Evolutionary conservation across 768 basidiomycete species (phyloP).

Genomic region (Dioszegia aurantiaca): DNA sequence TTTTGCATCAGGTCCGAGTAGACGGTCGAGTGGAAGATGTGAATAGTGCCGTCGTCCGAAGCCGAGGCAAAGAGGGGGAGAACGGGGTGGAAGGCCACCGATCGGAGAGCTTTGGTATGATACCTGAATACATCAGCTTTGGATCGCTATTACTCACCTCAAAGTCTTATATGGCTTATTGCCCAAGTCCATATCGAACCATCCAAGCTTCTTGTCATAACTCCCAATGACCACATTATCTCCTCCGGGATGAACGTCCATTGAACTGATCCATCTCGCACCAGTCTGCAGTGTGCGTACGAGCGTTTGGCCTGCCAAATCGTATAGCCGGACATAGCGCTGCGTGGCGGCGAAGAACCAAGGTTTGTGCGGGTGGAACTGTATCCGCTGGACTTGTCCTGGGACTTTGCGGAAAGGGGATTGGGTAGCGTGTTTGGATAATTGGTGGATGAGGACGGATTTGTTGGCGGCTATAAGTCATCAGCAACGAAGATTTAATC

Average conservation of each 20-base stretch:
- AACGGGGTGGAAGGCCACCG: conserved; percentile 85
- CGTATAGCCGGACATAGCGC: conserved; percentile 91
- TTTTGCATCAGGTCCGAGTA: conserved; percentile 95
- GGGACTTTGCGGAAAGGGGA: conserved; percentile 96
- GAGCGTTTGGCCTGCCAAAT: conserved; percentile 86
- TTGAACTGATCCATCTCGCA: conserved; percentile 92
- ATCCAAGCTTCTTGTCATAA: conserved; percentile 94
- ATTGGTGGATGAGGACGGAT: conserved; percentile 91
- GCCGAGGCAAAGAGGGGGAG: conserved; percentile 95
- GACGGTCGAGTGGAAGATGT: conserved; percentile 92
- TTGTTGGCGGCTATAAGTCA: conserved; percentile 70
- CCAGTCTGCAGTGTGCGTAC: conserved; percentile 93
- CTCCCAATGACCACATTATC: conserved; percentile 97
- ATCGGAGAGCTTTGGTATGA: conserved; percentile 88
- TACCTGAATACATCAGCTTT: conserved; percentile 60
- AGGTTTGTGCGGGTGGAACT: conserved; percentile 91
- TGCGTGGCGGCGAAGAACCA: conserved; percentile 99
- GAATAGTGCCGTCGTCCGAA: conserved; percentile 94
- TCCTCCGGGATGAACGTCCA: conserved; percentile 83
- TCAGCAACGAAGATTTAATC: background rate
- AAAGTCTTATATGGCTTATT: conserved; percentile 96
- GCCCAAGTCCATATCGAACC: conserved; percentile 97
- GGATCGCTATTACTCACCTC: conserved; percentile 59
- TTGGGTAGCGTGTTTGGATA: conserved; percentile 90
- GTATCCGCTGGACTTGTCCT: conserved; percentile 81